These are phyloP conservation scores for Emergomyces orientalis DNA, from an alignment of 2,329 filamentous ascomycete genomes.

Conservation along the genomic window DNA sequence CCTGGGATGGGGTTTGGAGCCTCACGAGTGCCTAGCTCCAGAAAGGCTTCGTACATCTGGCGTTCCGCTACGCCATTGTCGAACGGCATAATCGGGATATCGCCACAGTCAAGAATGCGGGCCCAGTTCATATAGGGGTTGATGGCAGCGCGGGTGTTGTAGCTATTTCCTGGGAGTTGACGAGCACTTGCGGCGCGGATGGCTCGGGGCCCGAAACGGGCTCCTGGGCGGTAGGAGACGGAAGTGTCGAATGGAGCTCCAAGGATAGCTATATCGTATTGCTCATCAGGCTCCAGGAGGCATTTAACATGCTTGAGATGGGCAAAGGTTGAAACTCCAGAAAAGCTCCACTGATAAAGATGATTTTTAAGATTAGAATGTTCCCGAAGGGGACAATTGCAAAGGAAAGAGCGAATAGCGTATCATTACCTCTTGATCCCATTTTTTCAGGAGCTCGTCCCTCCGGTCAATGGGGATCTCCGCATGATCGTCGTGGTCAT, in stretches of 20 bases:
- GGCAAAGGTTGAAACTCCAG: conserved; percentile 66
- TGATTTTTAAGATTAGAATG: conserved; percentile 7
- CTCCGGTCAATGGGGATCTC: conserved; percentile 31
- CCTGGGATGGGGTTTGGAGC: conserved; percentile 26
- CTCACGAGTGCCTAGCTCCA: conserved; percentile 51
- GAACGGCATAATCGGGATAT: conserved; percentile 77
- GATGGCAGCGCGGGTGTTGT: conserved; percentile 70
- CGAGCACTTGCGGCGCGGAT: conserved; percentile 76
- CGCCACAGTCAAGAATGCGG: conserved; percentile 75
- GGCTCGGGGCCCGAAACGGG: conserved; percentile 76
- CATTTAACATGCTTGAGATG: conserved; percentile 62
- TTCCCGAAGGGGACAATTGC: neutral
- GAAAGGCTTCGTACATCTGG: conserved; percentile 77
- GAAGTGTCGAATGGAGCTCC: conserved; percentile 68
- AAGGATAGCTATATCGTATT: conserved; percentile 62
- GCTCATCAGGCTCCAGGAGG: conserved; percentile 53
- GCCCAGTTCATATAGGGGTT: conserved; percentile 79
- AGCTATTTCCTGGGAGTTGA: conserved; percentile 69
- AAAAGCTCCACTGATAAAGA: conserved; percentile 51
- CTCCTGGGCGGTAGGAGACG: conserved; percentile 59
- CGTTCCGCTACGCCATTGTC: conserved; percentile 72
- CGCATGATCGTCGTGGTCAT: conserved; percentile 34
- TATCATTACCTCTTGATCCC: conserved; percentile 37
- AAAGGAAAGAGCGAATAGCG: neutral
- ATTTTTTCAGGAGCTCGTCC: conserved; percentile 39